Conservation (phyloP, 1,139 yeast species). For the Debaryomyces fabryi region DNA sequence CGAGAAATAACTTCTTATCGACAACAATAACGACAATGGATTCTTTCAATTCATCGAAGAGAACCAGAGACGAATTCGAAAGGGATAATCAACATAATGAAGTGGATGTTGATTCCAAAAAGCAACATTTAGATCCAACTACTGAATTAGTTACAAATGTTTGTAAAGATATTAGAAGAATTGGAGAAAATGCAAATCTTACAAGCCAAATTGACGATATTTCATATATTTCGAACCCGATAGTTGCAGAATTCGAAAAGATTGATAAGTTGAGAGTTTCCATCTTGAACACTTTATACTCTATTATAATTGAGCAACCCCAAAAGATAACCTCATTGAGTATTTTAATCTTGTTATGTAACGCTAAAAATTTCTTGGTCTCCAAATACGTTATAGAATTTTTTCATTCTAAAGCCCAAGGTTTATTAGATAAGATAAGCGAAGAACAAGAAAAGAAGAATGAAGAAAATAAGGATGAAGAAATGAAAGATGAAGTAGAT, state of each 20-base stretch:
- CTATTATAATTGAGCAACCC: slow-evolving; percentile 84
- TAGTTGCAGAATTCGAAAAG: slow-evolving; percentile 67
- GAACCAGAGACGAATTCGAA: slow-evolving; percentile 47
- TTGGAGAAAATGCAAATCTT: slow-evolving; percentile 64
- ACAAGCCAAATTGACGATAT: slow-evolving; percentile 62
- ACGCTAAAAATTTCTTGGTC: slow-evolving; percentile 64
- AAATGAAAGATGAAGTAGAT: slow-evolving; percentile 18
- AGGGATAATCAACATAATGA: slow-evolving; percentile 21
- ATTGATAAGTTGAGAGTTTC: slow-evolving; percentile 65
- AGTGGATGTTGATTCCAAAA: slow-evolving; percentile 27
- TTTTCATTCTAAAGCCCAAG: slow-evolving; percentile 64
- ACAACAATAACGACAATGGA: slow-evolving; percentile 9
- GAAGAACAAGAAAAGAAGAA: slow-evolving; percentile 15
- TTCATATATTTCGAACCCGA: slow-evolving; percentile 65
- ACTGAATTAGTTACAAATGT: slow-evolving; percentile 45
- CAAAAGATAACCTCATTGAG: slow-evolving; percentile 78
- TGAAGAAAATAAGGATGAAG: slow-evolving; percentile 3
- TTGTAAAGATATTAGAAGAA: slow-evolving; percentile 59
- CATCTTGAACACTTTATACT: slow-evolving; percentile 63
- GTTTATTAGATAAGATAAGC: slow-evolving; percentile 41
- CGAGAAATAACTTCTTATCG: neutral
- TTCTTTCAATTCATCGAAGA: slow-evolving; percentile 25
- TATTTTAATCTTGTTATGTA: slow-evolving; percentile 69
- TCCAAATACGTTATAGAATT: slow-evolving; percentile 74
- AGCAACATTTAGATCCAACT: slow-evolving; percentile 46